These are phyloP conservation scores for Cyclanthera cordifolia DNA, from an alignment of 306 rosid genomes.

Conservation along the genomic window DNA sequence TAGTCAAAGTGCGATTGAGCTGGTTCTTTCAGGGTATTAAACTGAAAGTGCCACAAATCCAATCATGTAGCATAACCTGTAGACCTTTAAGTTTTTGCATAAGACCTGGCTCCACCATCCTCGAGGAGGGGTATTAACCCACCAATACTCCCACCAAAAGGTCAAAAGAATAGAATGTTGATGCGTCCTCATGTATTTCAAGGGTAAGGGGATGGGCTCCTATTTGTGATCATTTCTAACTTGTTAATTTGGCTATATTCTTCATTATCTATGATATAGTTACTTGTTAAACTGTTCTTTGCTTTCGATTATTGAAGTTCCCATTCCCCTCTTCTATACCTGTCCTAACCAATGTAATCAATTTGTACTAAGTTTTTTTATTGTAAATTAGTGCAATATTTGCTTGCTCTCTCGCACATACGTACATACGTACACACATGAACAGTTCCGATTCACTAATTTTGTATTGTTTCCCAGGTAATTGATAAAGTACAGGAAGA, in stretches of 20 bases:
- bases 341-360: too few species aligned
- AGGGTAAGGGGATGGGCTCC: too few species aligned
- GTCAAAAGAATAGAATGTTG: background rate
- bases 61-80: background rate
- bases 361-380: background rate
- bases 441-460: constrained; percentile 9
- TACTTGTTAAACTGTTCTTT: too few species aligned
- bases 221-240: too few species aligned
- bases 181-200: background rate
- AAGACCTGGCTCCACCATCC: background rate
- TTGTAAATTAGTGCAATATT: background rate
- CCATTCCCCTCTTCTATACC: too few species aligned
- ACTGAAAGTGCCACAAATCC: background rate
- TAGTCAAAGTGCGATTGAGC: too few species aligned
- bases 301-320: too few species aligned
- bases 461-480: constrained; percentile 37
- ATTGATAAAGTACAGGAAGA: constrained; percentile 99
- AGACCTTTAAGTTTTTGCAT: background rate
- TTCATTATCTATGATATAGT: too few species aligned
- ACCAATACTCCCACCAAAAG: background rate
- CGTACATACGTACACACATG: background rate
- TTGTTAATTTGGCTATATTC: too few species aligned
- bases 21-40: too few species aligned
- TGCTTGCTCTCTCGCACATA: background rate
- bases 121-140: background rate